Conservation (phyloP, 179 eudicot species). For the Beta macrorhiza region DNA sequence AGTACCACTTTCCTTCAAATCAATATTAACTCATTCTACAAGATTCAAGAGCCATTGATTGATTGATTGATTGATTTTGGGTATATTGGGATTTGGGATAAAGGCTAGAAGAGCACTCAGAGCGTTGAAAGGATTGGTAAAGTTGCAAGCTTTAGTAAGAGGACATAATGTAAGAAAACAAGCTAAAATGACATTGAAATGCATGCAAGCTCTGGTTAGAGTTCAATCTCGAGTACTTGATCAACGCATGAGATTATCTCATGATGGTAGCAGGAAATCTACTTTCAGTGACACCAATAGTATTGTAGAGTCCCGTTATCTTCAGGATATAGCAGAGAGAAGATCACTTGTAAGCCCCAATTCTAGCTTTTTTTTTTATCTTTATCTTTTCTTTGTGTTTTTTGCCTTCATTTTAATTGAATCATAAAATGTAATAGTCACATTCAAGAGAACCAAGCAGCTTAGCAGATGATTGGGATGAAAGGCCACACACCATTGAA, state of each 20-base stretch:
- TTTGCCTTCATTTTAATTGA: not conserved
- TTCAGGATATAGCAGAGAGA: conserved; percentile 56
- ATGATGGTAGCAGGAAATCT: conserved; percentile 52
- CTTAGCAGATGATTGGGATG: conserved; percentile 82
- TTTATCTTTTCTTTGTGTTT: not conserved
- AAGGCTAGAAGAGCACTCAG: conserved; percentile 81
- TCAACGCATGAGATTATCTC: conserved; percentile 54
- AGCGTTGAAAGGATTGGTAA: conserved; percentile 75
- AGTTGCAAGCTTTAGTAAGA: conserved; percentile 80
- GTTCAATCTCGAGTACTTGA: conserved; percentile 73
- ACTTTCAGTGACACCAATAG: conserved; percentile 57
- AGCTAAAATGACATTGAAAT: conserved; percentile 75
- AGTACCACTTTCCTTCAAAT: not conserved
- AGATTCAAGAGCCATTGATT: not conserved
- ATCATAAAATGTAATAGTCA: conserved; percentile 22
- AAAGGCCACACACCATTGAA: conserved; percentile 64
- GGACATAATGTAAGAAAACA: conserved; percentile 86
- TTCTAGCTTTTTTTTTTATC: no score
- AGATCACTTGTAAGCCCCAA: conserved; percentile 52
- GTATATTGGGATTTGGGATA: not conserved
- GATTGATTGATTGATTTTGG: conserved; percentile 2
- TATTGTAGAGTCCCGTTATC: conserved; percentile 46
- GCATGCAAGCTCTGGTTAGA: conserved; percentile 84
- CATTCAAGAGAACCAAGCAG: conserved; percentile 72
- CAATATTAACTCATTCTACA: not conserved